These are phyloP conservation scores for Whalleya microplaca DNA, from an alignment of 2,329 filamentous ascomycete species.

Conservation along the genomic window DNA sequence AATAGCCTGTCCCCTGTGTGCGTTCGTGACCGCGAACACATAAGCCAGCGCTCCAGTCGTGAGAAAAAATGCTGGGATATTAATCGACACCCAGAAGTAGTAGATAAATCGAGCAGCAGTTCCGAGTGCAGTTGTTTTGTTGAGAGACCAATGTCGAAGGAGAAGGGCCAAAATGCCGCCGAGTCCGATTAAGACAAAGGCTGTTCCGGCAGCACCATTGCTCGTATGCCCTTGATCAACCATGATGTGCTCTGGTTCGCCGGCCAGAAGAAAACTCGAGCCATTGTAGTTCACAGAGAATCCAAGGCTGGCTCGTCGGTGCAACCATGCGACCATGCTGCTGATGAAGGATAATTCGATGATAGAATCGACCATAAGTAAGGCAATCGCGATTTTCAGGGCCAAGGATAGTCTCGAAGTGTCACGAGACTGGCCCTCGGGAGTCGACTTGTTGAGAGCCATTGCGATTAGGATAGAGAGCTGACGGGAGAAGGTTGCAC, in stretches of 20 bases:
- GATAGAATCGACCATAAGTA: constrained; percentile 42
- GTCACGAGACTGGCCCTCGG: neutral
- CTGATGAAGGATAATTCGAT: constrained; percentile 45
- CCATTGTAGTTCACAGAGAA: constrained; percentile 32
- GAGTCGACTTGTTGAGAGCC: neutral
- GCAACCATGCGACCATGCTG: constrained; percentile 44
- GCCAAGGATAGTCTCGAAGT: constrained; percentile 16
- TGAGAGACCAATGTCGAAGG: constrained; percentile 31
- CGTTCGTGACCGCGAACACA: constrained; percentile 39
- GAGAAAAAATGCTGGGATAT: constrained; percentile 41
- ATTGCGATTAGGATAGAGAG: neutral
- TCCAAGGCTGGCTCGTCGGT: constrained; percentile 34
- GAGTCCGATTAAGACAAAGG: constrained; percentile 40
- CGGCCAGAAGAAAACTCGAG: constrained; percentile 32
- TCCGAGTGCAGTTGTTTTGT: constrained; percentile 16
- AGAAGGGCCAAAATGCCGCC: constrained; percentile 38
- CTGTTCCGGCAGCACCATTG: constrained; percentile 45
- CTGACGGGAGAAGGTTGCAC: neutral
- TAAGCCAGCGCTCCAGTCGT: constrained; percentile 42
- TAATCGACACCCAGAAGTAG: constrained; percentile 40
- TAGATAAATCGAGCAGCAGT: constrained; percentile 30
- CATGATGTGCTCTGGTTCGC: constrained; percentile 39
- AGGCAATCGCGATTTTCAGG: constrained; percentile 32
- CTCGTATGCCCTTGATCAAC: constrained; percentile 47
- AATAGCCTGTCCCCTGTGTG: constrained; percentile 38